A percentile compares a stretch with the other conserved stretches of the same genome.
Conservation (phyloP, 176 grass and related monocot genomes). For the Tillandsia fasciculata region DNA sequence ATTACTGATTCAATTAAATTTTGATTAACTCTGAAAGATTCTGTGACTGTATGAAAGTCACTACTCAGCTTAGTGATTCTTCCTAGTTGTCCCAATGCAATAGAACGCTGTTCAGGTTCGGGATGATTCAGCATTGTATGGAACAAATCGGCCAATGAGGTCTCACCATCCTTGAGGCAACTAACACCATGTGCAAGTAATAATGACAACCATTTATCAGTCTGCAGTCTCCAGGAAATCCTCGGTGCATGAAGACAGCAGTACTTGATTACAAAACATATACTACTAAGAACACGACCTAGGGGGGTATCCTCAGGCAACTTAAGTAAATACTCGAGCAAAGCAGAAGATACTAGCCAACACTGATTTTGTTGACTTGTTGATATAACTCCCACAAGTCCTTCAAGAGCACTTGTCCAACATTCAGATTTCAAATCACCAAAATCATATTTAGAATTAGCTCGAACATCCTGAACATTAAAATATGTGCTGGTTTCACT, state of each 20-base stretch:
- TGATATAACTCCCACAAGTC: conserved; percentile 42
- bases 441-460: conserved; percentile 3
- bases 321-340: conserved; percentile 68
- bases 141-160: conserved; percentile 60
- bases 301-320: conserved; percentile 45
- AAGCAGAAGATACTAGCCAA: conserved; percentile 69
- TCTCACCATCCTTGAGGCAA: conserved; percentile 34
- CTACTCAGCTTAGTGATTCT: conserved; percentile 45
- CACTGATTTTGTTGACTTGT: conserved; percentile 64
- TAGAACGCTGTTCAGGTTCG: conserved; percentile 74
- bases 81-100: conserved; percentile 82
- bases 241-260: conserved; percentile 75
- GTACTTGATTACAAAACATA: conserved; percentile 46
- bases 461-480: conserved; percentile 3
- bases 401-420: conserved; percentile 64
- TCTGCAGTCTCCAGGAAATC: conserved; percentile 76
- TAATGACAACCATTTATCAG: conserved; percentile 71
- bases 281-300: conserved; percentile 30
- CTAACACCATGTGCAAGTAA: conserved; percentile 39
- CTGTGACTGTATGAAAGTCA: conserved; percentile 23
- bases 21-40: conserved; percentile 26
- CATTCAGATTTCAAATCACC: conserved; percentile 30
- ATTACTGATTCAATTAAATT: conserved; percentile 19
- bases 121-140: conserved; percentile 71
- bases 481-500: conserved; percentile 17